These are phyloP conservation scores for Remersonia thermophila DNA, from an alignment of 2,329 filamentous ascomycete genomes.

Conservation along the genomic window DNA sequence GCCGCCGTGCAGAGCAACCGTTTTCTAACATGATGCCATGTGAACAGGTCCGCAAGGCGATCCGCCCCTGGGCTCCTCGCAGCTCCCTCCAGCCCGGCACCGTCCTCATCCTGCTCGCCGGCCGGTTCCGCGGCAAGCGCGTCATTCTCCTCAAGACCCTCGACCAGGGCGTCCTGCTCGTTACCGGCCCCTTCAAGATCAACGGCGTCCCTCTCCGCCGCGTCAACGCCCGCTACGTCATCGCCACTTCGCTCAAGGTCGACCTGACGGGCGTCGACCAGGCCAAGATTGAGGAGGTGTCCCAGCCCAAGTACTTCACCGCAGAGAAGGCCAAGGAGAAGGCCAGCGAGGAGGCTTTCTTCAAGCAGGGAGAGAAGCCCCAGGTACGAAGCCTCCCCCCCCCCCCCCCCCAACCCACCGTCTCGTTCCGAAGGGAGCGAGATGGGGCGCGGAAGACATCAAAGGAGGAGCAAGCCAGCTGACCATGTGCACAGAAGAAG, in stretches of 20 bases:
- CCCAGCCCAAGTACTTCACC: constrained; percentile 82
- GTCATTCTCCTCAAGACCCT: constrained; percentile 98
- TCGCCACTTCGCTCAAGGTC: constrained; percentile 77
- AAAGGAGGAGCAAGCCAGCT: too few species aligned
- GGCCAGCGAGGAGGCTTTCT: constrained; percentile 96
- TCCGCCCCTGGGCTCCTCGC: constrained; percentile 79
- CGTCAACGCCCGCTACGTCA: constrained; percentile 88
- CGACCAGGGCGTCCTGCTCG: constrained; percentile 92
- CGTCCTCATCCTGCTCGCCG: constrained; percentile 97
- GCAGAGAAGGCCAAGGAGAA: constrained; percentile 92
- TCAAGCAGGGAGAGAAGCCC: constrained; percentile 97
- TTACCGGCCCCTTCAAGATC: constrained; percentile 99
- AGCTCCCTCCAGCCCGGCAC: constrained; percentile 85
- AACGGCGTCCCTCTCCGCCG: constrained; percentile 96
- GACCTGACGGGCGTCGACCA: constrained; percentile 76
- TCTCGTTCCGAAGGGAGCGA: too few species aligned
- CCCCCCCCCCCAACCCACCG: too few species aligned
- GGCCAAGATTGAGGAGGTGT: constrained; percentile 74
- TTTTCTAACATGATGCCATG: constrained; percentile 20
- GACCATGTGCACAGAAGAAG: constrained; percentile 69
- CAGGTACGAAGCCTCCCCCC: constrained; percentile 68
- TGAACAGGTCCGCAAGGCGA: constrained; percentile 78
- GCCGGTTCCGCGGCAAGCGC: constrained; percentile 99
- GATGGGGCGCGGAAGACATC: too few species aligned
- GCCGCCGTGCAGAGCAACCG: too few species aligned